A percentile compares a stretch with the other conserved stretches of the same genome.
phyloP scores from a whole-genome alignment of 176 grass and related monocot genomes.

The Carex kokanica region DNA sequence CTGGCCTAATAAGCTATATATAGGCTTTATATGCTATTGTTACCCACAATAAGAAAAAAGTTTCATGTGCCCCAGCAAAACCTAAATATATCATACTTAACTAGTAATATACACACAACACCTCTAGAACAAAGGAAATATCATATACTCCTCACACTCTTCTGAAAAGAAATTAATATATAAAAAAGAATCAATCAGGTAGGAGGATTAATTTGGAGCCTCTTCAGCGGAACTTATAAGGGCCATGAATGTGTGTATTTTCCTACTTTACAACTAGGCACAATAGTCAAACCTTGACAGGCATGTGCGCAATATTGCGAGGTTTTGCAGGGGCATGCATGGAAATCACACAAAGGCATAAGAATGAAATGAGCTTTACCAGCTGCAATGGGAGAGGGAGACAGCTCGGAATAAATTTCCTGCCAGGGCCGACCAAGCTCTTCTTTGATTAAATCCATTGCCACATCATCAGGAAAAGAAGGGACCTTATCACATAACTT shows the following conservation, averaged over 20 bases:
- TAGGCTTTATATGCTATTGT: background rate
- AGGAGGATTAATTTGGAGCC: background rate
- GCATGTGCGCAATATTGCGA: background rate
- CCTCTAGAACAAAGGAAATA: background rate
- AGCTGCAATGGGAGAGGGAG: slow-evolving; percentile 87
- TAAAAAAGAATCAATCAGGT: background rate
- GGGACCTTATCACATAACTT: slow-evolving; percentile 98
- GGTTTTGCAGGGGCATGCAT: background rate
- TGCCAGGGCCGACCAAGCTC: slow-evolving; percentile 91
- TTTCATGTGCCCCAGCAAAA: background rate
- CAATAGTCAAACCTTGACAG: background rate
- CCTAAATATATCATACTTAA: background rate
- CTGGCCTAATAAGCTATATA: background rate
- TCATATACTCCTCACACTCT: background rate
- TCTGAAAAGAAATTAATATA: background rate
- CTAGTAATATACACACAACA: background rate
- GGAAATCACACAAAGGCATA: background rate
- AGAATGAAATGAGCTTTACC: slow-evolving; percentile 38
- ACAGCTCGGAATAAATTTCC: slow-evolving; percentile 78
- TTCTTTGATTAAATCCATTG: slow-evolving; percentile 88
- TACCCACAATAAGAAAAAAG: background rate
- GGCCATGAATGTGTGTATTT: background rate
- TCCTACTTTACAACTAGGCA: background rate
- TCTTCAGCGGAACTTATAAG: background rate
- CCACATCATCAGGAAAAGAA: slow-evolving; percentile 86